A percentile compares a stretch with the other conserved stretches of the same genome.
phyloP scores from a whole-genome alignment of 768 basidiomycete species.

The Boletus coccyginus region DNA sequence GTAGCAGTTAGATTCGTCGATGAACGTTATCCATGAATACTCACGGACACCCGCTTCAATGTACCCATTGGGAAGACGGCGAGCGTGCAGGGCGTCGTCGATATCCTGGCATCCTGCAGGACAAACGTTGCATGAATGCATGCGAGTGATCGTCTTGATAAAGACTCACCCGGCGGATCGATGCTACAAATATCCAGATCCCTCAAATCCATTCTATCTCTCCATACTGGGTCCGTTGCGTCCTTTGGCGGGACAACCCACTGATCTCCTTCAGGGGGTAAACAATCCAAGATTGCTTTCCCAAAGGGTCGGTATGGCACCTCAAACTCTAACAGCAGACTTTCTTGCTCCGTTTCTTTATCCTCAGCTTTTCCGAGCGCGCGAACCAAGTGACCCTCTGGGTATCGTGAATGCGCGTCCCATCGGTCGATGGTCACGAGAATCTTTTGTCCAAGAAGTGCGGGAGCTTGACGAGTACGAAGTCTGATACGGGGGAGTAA shows the following conservation, averaged over 20 bases:
- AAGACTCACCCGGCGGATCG: slow-evolving; percentile 79
- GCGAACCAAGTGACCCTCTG: slow-evolving; percentile 96
- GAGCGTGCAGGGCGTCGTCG: slow-evolving; percentile 94
- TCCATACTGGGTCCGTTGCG: slow-evolving; percentile 56
- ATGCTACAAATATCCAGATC: slow-evolving; percentile 91
- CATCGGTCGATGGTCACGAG: slow-evolving; percentile 94
- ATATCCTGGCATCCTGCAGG: slow-evolving; percentile 90
- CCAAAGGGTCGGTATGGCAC: slow-evolving; percentile 96
- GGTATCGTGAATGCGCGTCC: slow-evolving; percentile 84
- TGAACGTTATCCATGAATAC: slow-evolving; percentile 34
- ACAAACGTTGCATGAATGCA: neutral
- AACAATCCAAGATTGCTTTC: slow-evolving; percentile 88
- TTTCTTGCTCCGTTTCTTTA: slow-evolving; percentile 96
- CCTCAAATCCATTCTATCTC: slow-evolving; percentile 82
- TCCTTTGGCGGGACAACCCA: slow-evolving; percentile 91
- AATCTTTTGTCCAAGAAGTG: slow-evolving; percentile 89
- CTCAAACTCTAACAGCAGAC: slow-evolving; percentile 89
- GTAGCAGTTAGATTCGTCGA: neutral
- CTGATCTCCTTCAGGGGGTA: slow-evolving; percentile 83
- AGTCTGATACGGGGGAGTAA: slow-evolving; percentile 91
- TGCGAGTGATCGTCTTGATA: slow-evolving; percentile 1
- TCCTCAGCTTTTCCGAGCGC: slow-evolving; percentile 87
- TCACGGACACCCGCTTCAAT: slow-evolving; percentile 97
- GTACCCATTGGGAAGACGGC: slow-evolving; percentile 83
- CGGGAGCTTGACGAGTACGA: slow-evolving; percentile 90